phyloP scores from a whole-genome alignment of 2,329 filamentous ascomycete species.

The Huntiella savannae region DNA sequence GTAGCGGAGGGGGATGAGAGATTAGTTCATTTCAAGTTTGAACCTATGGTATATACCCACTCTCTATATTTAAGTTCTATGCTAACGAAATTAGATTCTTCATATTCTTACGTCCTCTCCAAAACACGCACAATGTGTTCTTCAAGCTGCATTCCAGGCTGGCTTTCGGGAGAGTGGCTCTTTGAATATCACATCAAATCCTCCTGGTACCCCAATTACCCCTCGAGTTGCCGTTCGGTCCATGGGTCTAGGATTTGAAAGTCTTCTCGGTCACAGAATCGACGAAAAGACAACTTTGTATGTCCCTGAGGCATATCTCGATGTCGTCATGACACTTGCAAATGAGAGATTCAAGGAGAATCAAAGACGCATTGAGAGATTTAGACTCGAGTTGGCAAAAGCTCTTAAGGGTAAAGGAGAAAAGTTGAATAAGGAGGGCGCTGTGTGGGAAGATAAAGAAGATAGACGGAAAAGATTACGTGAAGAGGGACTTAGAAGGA shows the following conservation, averaged over 20 bases:
- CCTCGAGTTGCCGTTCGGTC: slow-evolving; percentile 77
- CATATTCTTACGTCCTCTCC: slow-evolving; percentile 67
- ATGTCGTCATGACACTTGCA: slow-evolving; percentile 45
- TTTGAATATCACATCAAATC: slow-evolving; percentile 35
- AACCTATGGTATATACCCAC: slow-evolving; percentile 61
- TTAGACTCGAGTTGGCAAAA: slow-evolving; percentile 29
- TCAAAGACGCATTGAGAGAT: slow-evolving; percentile 44
- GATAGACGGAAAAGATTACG: slow-evolving; percentile 35
- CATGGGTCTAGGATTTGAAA: slow-evolving; percentile 65
- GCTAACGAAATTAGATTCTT: slow-evolving; percentile 44
- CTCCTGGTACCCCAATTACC: slow-evolving; percentile 17
- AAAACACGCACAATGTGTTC: slow-evolving; percentile 52
- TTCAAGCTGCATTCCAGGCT: slow-evolving; percentile 57
- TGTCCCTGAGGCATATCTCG: slow-evolving; percentile 49
- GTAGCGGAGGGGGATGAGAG: slow-evolving; percentile 20
- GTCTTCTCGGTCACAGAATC: slow-evolving; percentile 46
- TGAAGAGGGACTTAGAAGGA: slow-evolving; percentile 34
- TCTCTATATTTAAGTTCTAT: background rate
- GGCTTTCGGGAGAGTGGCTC: slow-evolving; percentile 86
- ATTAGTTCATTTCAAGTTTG: slow-evolving; percentile 74
- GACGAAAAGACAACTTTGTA: slow-evolving; percentile 24
- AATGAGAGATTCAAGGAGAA: slow-evolving; percentile 62
- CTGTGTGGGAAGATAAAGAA: slow-evolving; percentile 35
- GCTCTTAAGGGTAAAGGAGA: slow-evolving; percentile 8
- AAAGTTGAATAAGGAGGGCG: slow-evolving; percentile 15